A percentile compares a stretch with the other conserved stretches of the same genome.
These are phyloP conservation scores for Ogataea degrootiae DNA, from an alignment of 805 yeast genomes.

Conservation along the genomic window DNA sequence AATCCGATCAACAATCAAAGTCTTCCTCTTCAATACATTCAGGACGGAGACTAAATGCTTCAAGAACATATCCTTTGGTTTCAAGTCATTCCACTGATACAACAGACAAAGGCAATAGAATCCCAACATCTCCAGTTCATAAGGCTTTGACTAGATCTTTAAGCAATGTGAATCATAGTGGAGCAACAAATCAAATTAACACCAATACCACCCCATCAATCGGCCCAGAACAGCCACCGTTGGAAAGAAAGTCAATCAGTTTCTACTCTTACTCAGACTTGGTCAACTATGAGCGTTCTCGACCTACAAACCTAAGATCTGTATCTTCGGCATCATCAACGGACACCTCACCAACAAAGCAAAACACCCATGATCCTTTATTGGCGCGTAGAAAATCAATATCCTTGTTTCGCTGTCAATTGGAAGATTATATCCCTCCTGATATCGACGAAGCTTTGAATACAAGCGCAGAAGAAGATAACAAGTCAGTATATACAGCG, in stretches of 20 bases:
- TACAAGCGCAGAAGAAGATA: neutral
- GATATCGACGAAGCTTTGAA: constrained; percentile 9
- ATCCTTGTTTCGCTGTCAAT: constrained; percentile 2
- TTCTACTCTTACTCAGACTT: constrained; percentile 31
- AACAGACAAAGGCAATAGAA: constrained; percentile 3
- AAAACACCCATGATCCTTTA: neutral
- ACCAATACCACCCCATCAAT: neutral
- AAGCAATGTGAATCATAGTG: neutral
- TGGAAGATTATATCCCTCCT: constrained; percentile 7
- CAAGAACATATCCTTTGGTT: constrained; percentile 2
- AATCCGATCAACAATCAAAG: neutral
- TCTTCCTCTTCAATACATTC: neutral
- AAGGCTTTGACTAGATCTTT: constrained; percentile 1
- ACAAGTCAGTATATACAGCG: neutral
- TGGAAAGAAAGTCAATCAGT: constrained; percentile 24
- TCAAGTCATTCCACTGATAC: neutral
- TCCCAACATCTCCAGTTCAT: constrained; percentile 6
- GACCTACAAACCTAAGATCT: neutral
- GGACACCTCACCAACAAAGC: neutral
- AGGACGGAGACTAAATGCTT: neutral
- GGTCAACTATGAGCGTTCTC: constrained; percentile 22
- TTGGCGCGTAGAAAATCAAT: neutral
- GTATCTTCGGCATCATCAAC: neutral
- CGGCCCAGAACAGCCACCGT: too few relatives aligned
- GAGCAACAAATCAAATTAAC: neutral